phyloP scores from a whole-genome alignment of 2,329 filamentous ascomycete genomes.

The Hypoxylon sp. region DNA sequence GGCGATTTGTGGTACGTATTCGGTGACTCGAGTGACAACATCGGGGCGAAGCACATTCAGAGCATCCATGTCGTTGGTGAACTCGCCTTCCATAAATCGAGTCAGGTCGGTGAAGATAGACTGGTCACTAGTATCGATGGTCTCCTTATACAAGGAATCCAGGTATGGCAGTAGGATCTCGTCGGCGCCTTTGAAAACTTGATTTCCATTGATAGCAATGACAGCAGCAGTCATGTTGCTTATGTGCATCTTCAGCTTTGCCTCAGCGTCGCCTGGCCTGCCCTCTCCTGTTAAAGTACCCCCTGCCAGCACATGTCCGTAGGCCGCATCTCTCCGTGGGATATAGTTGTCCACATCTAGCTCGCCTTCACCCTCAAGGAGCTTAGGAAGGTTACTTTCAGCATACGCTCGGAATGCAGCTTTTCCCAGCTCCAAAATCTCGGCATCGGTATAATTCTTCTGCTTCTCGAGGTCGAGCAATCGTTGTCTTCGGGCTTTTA shows the following conservation, averaged over 20 bases:
- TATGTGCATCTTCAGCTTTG: constrained; percentile 92
- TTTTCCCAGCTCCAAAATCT: constrained; percentile 62
- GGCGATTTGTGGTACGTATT: constrained; percentile 90
- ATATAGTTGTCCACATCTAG: constrained; percentile 65
- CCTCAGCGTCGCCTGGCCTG: constrained; percentile 79
- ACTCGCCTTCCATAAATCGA: constrained; percentile 85
- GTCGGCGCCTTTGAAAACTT: constrained; percentile 67
- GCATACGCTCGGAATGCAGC: constrained; percentile 69
- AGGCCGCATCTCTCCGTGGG: constrained; percentile 63
- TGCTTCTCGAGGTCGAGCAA: constrained; percentile 83
- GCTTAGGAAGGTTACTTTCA: constrained; percentile 65
- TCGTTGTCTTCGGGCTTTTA: constrained; percentile 79
- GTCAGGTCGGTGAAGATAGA: constrained; percentile 89
- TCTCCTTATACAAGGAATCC: constrained; percentile 75
- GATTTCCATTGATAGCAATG: constrained; percentile 60
- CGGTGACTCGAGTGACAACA: constrained; percentile 88
- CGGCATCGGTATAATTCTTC: constrained; percentile 67
- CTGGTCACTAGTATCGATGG: constrained; percentile 71
- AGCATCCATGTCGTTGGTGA: constrained; percentile 87
- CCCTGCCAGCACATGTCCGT: constrained; percentile 67
- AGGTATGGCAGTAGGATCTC: constrained; percentile 85
- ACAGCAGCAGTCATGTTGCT: constrained; percentile 69
- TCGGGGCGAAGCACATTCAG: constrained; percentile 88
- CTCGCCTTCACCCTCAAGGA: constrained; percentile 58
- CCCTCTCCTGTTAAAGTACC: constrained; percentile 68